Evolutionary conservation across 1,139 yeast species (phyloP), one percentile per base, ranked within the genome.

Genomic region (Hyphopichia khmerensis): DNA sequence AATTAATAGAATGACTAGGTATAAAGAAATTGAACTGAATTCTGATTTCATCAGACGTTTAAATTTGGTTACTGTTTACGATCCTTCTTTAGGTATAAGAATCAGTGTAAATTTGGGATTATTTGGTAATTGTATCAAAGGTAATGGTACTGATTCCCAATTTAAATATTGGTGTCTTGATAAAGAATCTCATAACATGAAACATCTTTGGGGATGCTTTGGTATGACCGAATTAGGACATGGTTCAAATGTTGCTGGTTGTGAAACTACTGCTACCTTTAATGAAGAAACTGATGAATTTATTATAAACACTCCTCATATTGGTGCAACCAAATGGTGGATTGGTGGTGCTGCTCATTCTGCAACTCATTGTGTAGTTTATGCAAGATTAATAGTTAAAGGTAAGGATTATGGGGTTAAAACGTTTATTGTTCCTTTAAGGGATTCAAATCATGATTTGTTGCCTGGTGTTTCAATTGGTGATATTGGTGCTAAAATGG

Each of bases 151-250:
- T 35, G 38, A 41, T 15, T 61, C 57, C 31, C 67, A 63, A 46
- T 55, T 58, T 55, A 48, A 49, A 35, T 63, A 55, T 55, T 63
- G 68, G 68, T 72, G 84, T 45, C 63, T 69, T 46, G 80, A 79
- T 54, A 69, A 81, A 51, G 91, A 90, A 41, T 86, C 91, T 3
- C 53, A 57, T 40, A 53, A 57, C 50, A 42, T 62, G 35, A 58
- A 59, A 48, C 60, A 57, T 45, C 47, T 64, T 33, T 64, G 58
- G 47, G 67, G 69, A 15, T 64, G 69, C 48, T 64, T 64, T 45
- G 69, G 62, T 39, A 63, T 64, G 67, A 64, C 67, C 38, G 69
- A 64, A 46, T 54, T 64, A 58, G 69, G 65, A 35, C 69, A 64
- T 47, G 69, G 69, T 36, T 60, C 65, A 43, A 63, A 64, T 51